Base-by-base conservation (phyloP, 768 basidiomycete genomes). In the Kwoniella sp. region DNA sequence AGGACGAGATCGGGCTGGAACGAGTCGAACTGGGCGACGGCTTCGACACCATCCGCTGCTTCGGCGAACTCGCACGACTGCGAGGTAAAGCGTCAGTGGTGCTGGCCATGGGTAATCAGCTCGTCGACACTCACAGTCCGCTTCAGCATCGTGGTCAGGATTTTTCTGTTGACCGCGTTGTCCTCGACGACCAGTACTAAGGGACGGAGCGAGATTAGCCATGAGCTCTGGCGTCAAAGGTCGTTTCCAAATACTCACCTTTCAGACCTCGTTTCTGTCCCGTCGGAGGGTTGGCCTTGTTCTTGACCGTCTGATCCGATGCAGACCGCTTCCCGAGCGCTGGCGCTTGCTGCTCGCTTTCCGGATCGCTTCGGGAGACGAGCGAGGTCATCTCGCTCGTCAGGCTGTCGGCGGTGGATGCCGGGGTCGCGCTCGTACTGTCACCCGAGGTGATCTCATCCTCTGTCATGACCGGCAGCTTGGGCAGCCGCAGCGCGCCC, bases 121-220 rank as follows among this genome's bases (percentile, higher is more conserved):
- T n/a, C n/a, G n/a, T n/a, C 17, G 12, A n/a, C 46, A 58, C 67
- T 55, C 39, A 57, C 56, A 25, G 57, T 61, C 12, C 57, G 49
- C 29, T 56, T 53, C 7, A 70, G 46, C 63, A 67, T 67, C 7
- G 57, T 62, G 11, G 56, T 60, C 46, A 67, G 32, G 27, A 70
- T 65, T 45, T 51, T 53, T 19, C 68, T 46, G 46, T 68, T 68
- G 27, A 71, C 54, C 9, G 62, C 46, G 33, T 73, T 71, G 43
- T 73, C 71, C 49, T 73, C 71, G 2, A 71, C 71, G 2, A 73
- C 65, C n/a, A 73, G 57, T 2, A 73, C 69, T 62, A 28, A 3
- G 15, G 10, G 5, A 23, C 29, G 14, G 5, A 40, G 4, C 15
- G 15, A 36, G 15, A 36, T 20, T 8, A 4, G 19, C 12, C 19